These are phyloP conservation scores for Nicotiana undulata DNA, from an alignment of 257 asterid species.

Conservation along the genomic window DNA sequence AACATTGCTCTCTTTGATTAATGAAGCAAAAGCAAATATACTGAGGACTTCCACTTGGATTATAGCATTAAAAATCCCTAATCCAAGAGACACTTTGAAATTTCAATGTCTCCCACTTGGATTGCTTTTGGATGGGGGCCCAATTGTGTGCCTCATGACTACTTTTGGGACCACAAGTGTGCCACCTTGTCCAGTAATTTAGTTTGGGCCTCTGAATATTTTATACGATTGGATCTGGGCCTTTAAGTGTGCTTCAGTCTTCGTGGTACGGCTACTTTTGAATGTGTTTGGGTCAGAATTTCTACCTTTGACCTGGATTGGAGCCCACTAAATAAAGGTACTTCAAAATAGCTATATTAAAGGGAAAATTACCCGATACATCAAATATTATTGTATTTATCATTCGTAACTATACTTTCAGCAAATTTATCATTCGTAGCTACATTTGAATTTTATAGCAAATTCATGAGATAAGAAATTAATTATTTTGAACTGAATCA, in stretches of 20 bases:
- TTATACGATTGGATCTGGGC: slow-evolving; percentile 13
- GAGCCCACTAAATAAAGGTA: neutral
- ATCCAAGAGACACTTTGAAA: slow-evolving; percentile 23
- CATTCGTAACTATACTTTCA: too few species aligned
- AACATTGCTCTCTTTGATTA: slow-evolving; percentile 17
- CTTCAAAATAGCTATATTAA: neutral
- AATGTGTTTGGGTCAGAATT: neutral
- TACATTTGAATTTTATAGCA: too few species aligned
- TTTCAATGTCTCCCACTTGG: slow-evolving; percentile 24
- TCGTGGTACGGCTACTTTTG: slow-evolving; percentile 7
- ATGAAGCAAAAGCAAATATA: slow-evolving; percentile 9
- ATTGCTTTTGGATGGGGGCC: slow-evolving; percentile 18
- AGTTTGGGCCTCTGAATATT: slow-evolving; percentile 6
- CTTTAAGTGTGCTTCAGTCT: neutral
- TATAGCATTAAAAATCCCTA: slow-evolving; percentile 10
- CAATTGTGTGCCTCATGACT: slow-evolving; percentile 7
- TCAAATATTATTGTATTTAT: too few species aligned
- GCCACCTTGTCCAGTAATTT: neutral
- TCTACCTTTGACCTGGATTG: neutral
- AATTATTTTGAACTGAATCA: too few species aligned
- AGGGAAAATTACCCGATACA: too few species aligned
- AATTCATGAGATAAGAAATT: too few species aligned
- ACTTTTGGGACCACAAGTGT: slow-evolving; percentile 18
- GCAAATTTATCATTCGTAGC: too few species aligned
- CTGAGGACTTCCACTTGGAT: slow-evolving; percentile 6